Evolutionary conservation across 495 filamentous ascomycete genomes (phyloP).

Genomic region (Neurospora sp.): DNA sequence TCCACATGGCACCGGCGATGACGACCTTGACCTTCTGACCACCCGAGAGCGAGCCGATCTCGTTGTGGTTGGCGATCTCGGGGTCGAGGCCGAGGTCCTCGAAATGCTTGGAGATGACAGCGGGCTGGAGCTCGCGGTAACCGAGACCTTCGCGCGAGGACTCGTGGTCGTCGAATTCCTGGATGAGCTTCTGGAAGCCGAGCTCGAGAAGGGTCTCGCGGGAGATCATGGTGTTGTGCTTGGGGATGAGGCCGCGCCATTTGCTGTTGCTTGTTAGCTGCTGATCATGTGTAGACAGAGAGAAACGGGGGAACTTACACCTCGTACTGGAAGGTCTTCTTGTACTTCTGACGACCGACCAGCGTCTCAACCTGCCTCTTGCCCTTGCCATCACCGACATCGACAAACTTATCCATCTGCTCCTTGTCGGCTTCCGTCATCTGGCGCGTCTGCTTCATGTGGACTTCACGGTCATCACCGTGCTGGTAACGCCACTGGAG

Average conservation of each 20-base stretch:
- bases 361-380: slow-evolving; percentile 71
- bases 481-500: slow-evolving; percentile 97
- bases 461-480: slow-evolving; percentile 92
- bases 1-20: slow-evolving; percentile 96
- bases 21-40: slow-evolving; percentile 99
- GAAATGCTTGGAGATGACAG: slow-evolving; percentile 94
- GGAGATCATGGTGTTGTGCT: slow-evolving; percentile 85
- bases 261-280: slow-evolving; percentile 43
- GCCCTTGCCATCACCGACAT: slow-evolving; percentile 73
- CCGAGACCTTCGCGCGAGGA: slow-evolving; percentile 94
- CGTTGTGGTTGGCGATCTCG: slow-evolving; percentile 96
- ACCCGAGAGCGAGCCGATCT: slow-evolving; percentile 92
- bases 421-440: slow-evolving; percentile 74
- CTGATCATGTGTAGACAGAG: neutral
- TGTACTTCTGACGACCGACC: slow-evolving; percentile 95
- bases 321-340: slow-evolving; percentile 99
- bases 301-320: slow-evolving; percentile 44
- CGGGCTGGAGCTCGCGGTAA: slow-evolving; percentile 83
- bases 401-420: slow-evolving; percentile 83
- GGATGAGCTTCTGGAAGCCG: slow-evolving; percentile 85
- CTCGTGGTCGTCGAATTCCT: slow-evolving; percentile 98
- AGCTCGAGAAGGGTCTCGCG: slow-evolving; percentile 79
- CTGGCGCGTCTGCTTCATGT: slow-evolving; percentile 93
- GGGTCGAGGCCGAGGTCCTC: slow-evolving; percentile 93
- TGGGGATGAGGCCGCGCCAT: slow-evolving; percentile 81